phyloP scores from a whole-genome alignment of 441 rosid species.

The Bocquillonia castaneifolia region DNA sequence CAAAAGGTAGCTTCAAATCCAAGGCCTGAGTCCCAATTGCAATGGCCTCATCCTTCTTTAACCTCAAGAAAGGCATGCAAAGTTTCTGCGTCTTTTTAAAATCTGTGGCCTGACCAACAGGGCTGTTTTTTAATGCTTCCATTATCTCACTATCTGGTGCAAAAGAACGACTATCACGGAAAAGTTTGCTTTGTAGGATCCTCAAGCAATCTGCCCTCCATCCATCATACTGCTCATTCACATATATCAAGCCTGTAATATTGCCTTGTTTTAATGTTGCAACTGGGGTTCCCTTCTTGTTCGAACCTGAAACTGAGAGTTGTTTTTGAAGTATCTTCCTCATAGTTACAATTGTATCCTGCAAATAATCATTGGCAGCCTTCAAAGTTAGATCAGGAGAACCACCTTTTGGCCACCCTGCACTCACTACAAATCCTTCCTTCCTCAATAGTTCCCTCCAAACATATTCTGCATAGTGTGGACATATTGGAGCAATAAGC shows the following conservation, averaged over 20 bases:
- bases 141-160: slow-evolving; percentile 59
- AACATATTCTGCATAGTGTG: slow-evolving; percentile 80
- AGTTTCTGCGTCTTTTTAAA: slow-evolving; percentile 61
- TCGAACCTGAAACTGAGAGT: slow-evolving; percentile 52
- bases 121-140: slow-evolving; percentile 47
- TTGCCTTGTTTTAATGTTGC: slow-evolving; percentile 40
- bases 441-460: slow-evolving; percentile 83
- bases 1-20: slow-evolving; percentile 76
- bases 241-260: slow-evolving; percentile 61
- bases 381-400: slow-evolving; percentile 70
- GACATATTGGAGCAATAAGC: slow-evolving; percentile 83
- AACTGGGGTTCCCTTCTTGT: slow-evolving; percentile 53
- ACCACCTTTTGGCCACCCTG: slow-evolving; percentile 82
- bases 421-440: slow-evolving; percentile 67
- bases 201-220: slow-evolving; percentile 84
- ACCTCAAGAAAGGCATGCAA: slow-evolving; percentile 88
- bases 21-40: slow-evolving; percentile 64
- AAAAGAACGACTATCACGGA: slow-evolving; percentile 36
- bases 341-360: slow-evolving; percentile 68
- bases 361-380: slow-evolving; percentile 84
- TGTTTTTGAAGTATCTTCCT: slow-evolving; percentile 76
- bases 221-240: slow-evolving; percentile 77
- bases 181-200: slow-evolving; percentile 61
- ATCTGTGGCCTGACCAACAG: slow-evolving; percentile 49
- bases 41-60: slow-evolving; percentile 74